Percentiles rank a stretch among this genome's conserved stretches.
phyloP scores from a whole-genome alignment of 768 basidiomycete genomes.

The Myochromella boudieri region DNA sequence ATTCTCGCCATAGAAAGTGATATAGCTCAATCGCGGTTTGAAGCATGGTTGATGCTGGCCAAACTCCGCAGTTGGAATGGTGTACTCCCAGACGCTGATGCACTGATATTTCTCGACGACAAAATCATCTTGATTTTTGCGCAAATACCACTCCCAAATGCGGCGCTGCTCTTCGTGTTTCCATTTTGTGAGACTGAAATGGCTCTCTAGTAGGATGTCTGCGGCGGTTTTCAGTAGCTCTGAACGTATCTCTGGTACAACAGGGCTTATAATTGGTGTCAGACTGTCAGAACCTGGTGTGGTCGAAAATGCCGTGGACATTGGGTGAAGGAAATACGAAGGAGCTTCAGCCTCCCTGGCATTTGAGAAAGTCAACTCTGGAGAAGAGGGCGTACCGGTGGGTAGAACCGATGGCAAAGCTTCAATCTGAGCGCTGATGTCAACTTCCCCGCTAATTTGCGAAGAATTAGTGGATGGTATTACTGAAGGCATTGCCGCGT shows the following conservation, averaged over 20 bases:
- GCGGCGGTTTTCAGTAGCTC: constrained; percentile 57
- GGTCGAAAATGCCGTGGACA: constrained; percentile 21
- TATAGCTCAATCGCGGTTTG: constrained; percentile 67
- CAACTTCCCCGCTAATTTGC: constrained; percentile 34
- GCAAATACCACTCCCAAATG: constrained; percentile 94
- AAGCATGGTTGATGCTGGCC: constrained; percentile 74
- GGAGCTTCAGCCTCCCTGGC: constrained; percentile 30
- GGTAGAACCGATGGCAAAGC: constrained; percentile 38
- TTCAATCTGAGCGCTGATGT: constrained; percentile 71
- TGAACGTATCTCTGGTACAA: constrained; percentile 26
- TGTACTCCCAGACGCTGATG: constrained; percentile 78
- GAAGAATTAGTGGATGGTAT: constrained; percentile 24
- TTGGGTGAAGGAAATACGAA: constrained; percentile 31
- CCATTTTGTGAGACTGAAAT: constrained; percentile 66
- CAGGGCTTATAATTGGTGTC: constrained; percentile 22
- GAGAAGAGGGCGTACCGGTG: constrained; percentile 35
- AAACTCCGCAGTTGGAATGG: constrained; percentile 70
- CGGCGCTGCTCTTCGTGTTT: constrained; percentile 85
- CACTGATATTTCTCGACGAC: constrained; percentile 92
- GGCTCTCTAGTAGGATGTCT: constrained; percentile 77
- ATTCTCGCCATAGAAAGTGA: constrained; percentile 90
- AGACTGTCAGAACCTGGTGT: constrained; percentile 4
- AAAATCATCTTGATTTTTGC: constrained; percentile 84
- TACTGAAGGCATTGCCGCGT: constrained; percentile 38
- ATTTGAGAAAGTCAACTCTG: constrained; percentile 21